Percentiles rank a stretch among this genome's conserved stretches.
phyloP scores from a whole-genome alignment of 2,329 filamentous ascomycete species.

The Simplicillium sp. region DNA sequence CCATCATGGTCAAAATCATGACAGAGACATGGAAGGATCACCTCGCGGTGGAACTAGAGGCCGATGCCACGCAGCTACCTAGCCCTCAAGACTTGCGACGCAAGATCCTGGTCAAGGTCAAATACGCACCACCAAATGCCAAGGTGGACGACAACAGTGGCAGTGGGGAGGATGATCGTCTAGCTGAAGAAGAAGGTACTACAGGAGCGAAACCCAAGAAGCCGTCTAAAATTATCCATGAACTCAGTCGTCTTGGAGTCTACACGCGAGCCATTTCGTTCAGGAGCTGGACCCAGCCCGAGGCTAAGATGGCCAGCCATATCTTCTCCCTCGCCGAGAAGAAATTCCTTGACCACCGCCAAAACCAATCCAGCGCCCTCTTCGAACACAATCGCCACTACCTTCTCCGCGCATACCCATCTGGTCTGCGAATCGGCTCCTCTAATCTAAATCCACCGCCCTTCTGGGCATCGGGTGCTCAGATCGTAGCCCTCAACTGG shows the following conservation, averaged over 20 bases:
- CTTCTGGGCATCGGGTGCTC: slow-evolving; percentile 83
- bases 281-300: slow-evolving; percentile 65
- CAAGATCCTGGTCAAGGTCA: slow-evolving; percentile 81
- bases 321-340: slow-evolving; percentile 61
- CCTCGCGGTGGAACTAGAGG: slow-evolving; percentile 48
- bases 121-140: slow-evolving; percentile 45
- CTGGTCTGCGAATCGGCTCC: slow-evolving; percentile 69
- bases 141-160: slow-evolving; percentile 7
- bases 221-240: slow-evolving; percentile 57
- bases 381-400: slow-evolving; percentile 76
- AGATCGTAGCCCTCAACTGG: slow-evolving; percentile 91
- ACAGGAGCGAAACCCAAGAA: slow-evolving; percentile 27
- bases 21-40: slow-evolving; percentile 68
- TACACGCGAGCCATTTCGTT: slow-evolving; percentile 81
- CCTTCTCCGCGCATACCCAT: slow-evolving; percentile 84
- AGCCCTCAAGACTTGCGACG: slow-evolving; percentile 59
- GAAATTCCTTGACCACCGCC: slow-evolving; percentile 51
- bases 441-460: slow-evolving; percentile 79
- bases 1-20: slow-evolving; percentile 90
- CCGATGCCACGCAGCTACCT: slow-evolving; percentile 45
- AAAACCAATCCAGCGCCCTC: slow-evolving; percentile 40
- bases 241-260: slow-evolving; percentile 66
- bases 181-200: slow-evolving; percentile 31
- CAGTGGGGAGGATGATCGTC: slow-evolving; percentile 24
- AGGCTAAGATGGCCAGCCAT: slow-evolving; percentile 53